Conservation (phyloP, 2,329 filamentous ascomycete species). For the Rhynchosporium graminicola region DNA sequence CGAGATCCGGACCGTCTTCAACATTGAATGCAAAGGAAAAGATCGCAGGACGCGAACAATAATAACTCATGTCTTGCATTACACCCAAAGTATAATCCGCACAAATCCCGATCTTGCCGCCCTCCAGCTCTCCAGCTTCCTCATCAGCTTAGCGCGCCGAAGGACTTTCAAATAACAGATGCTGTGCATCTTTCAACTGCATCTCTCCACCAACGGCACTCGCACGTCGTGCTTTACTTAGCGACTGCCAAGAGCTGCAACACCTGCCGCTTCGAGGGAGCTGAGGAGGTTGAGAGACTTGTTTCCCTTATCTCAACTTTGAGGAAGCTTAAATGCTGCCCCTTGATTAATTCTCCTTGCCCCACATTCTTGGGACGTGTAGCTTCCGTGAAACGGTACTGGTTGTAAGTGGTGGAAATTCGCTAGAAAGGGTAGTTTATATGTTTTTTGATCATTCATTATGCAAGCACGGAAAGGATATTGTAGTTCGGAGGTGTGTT, state of each 20-base stretch:
- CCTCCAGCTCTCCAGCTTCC: constrained; percentile 10
- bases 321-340: constrained; percentile 1
- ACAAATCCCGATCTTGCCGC: neutral
- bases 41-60: neutral
- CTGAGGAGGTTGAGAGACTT: neutral
- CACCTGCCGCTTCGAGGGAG: constrained; percentile 14
- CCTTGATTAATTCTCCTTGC: constrained; percentile 2
- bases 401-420: neutral
- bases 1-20: neutral
- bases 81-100: neutral
- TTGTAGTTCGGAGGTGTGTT: neutral
- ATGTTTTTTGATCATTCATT: neutral
- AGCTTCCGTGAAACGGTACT: neutral
- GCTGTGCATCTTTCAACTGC: constrained; percentile 4
- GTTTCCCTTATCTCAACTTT: constrained; percentile 5
- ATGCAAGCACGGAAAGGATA: neutral
- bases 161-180: neutral
- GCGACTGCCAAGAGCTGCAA: constrained; percentile 3
- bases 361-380: constrained; percentile 8
- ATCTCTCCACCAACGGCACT: constrained; percentile 14
- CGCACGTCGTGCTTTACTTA: constrained; percentile 1
- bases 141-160: constrained; percentile 11
- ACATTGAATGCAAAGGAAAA: neutral
- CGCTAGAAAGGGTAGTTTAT: constrained; percentile 11
- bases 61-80: neutral